Evolutionary conservation across 2,329 filamentous ascomycete species (phyloP), one percentile per base, ranked within the genome.

Genomic region (Pseudogymnoascus sp.): DNA sequence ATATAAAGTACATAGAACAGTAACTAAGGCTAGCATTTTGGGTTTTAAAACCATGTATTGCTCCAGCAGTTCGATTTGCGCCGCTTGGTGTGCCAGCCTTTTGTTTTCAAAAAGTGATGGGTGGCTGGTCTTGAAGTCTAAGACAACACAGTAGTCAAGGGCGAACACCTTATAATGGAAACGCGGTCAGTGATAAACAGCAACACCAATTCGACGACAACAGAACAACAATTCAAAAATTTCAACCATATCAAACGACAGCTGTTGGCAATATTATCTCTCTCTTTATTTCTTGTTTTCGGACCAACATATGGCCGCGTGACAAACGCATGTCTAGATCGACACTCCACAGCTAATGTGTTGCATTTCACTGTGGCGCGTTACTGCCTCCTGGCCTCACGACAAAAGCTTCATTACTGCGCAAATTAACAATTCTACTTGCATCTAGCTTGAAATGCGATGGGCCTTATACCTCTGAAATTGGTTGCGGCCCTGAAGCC

Each of bases 51-150:
- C n/a, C 25, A 30, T 33, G 9, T 25, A 14, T 33, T 22, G 12
- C 28, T 22, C 5, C 14, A 19, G 9, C 11, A 33, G 49, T n/a
- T 16, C 2, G 28, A 8, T 22, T 12, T 33, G 25, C 16, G 12
- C 14, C 38, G 5, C 6, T 7, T 63, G 28, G 62, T 61, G 35
- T n/a, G 64, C 64, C 52, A 66, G 64, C 36, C 64, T 62, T 45
- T 66, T 65, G 22, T 35, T 64, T 38, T 59, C 12, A 14, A 64
- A 64, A 30, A 19, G 64, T 64, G 39, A 49, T 63, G n/a, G 60
- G 62, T 19, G 58, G 36, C 28, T 55, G 49, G 49, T 55, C 28
- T 55, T 22, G 28, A 55, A 35, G 49, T 55, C 49, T 55, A 55
- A 55, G 49, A 55, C 49, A 55, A 9, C 9, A 33, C 28, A 22